These are phyloP conservation scores for Periconia sp. DNA, from an alignment of 2,329 filamentous ascomycete genomes.

Conservation along the genomic window DNA sequence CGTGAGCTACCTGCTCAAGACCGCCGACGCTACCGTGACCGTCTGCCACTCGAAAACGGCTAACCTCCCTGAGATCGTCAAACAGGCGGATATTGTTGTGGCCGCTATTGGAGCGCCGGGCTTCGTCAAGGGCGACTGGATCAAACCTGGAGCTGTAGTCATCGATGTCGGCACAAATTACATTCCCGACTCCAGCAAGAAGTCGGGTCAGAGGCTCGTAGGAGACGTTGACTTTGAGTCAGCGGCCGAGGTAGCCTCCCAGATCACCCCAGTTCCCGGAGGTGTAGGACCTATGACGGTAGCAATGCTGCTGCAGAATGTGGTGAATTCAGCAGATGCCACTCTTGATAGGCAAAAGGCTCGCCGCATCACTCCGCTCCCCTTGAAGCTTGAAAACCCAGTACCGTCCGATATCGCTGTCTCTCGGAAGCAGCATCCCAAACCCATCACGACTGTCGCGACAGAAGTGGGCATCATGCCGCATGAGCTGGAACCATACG, in stretches of 20 bases:
- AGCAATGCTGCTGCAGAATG: constrained; percentile 96
- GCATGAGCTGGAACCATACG: constrained; percentile 94
- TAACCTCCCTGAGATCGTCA: constrained; percentile 74
- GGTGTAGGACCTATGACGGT: constrained; percentile 99
- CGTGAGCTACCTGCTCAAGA: constrained; percentile 92
- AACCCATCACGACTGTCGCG: constrained; percentile 84
- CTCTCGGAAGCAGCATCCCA: constrained; percentile 88
- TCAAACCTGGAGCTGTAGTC: constrained; percentile 93
- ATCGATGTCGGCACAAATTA: constrained; percentile 99
- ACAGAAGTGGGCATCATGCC: constrained; percentile 84
- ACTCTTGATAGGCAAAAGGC: constrained; percentile 85
- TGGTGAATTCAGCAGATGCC: constrained; percentile 81
- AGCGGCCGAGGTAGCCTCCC: constrained; percentile 82
- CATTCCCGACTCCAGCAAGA: constrained; percentile 85
- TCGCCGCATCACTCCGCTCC: constrained; percentile 80
- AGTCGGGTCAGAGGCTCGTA: constrained; percentile 89
- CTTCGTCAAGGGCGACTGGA: constrained; percentile 93
- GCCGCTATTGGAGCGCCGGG: constrained; percentile 87
- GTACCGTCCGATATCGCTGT: constrained; percentile 97
- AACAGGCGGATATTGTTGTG: constrained; percentile 85
- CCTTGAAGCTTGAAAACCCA: constrained; percentile 76
- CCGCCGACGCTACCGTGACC: constrained; percentile 95
- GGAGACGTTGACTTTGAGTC: constrained; percentile 94
- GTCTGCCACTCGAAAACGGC: constrained; percentile 91
- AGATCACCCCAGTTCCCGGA: constrained; percentile 94